These are phyloP conservation scores for Lactifluus echinatus DNA, from an alignment of 768 basidiomycete species.

Conservation along the genomic window DNA sequence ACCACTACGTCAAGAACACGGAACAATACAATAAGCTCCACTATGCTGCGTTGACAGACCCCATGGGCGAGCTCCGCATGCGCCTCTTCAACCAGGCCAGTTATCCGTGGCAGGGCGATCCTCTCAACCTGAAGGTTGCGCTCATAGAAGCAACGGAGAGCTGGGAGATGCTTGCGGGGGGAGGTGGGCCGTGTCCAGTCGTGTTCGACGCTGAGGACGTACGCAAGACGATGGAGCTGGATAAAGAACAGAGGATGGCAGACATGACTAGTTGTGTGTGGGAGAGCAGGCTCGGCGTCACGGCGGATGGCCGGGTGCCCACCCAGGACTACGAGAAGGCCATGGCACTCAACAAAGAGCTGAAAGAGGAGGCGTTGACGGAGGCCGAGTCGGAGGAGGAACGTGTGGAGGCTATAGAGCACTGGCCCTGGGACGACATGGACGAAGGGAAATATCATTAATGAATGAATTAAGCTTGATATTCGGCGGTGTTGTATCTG, in stretches of 20 bases:
- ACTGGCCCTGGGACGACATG: slow-evolving; percentile 45
- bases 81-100: slow-evolving; percentile 39
- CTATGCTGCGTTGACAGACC: neutral
- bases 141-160: slow-evolving; percentile 37
- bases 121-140: slow-evolving; percentile 36
- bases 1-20: slow-evolving; percentile 40
- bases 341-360: neutral
- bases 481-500: neutral
- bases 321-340: neutral
- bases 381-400: slow-evolving; percentile 25
- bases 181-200: slow-evolving; percentile 36
- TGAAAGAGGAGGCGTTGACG: neutral
- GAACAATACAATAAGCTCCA: slow-evolving; percentile 32
- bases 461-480: slow-evolving; percentile 7
- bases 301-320: neutral
- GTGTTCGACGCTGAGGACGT: slow-evolving; percentile 39
- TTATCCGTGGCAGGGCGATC: slow-evolving; percentile 40
- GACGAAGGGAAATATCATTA: slow-evolving; percentile 40
- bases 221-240: slow-evolving; percentile 33
- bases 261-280: neutral
- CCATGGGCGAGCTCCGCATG: slow-evolving; percentile 26
- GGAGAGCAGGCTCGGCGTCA: neutral
- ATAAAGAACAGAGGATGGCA: neutral
- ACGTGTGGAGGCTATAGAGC: slow-evolving; percentile 30
- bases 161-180: slow-evolving; percentile 36